Percentiles rank a stretch among this genome's conserved stretches.
Evolutionary conservation across 768 basidiomycete species (phyloP).

Genomic region (Suillus lakei): DNA sequence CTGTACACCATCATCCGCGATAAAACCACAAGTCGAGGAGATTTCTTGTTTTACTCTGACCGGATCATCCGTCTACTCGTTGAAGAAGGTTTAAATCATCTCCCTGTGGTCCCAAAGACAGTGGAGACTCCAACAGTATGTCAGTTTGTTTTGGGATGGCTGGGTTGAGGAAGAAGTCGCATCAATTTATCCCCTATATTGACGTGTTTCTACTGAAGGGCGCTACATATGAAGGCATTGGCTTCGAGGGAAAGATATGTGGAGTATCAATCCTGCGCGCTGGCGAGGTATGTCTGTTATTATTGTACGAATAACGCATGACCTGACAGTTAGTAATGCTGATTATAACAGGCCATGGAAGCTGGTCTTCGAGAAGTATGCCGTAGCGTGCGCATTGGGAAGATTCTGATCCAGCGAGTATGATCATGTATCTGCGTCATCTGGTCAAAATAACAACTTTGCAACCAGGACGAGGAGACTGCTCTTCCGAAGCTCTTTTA

Average conservation of each 20-base stretch:
- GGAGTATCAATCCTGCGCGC: conserved; percentile 95
- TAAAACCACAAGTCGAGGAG: conserved; percentile 85
- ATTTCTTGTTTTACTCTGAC: conserved; percentile 96
- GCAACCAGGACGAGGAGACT: conserved; percentile 88
- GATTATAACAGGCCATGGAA: conserved; percentile 83
- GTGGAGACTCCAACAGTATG: conserved; percentile 84
- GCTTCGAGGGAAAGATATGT: conserved; percentile 96
- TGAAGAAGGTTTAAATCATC: conserved; percentile 87
- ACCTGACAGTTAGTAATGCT: neutral
- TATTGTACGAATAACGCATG: neutral
- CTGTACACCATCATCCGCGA: conserved; percentile 95
- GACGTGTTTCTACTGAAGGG: conserved; percentile 51
- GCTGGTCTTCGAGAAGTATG: conserved; percentile 95
- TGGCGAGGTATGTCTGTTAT: conserved; percentile 69
- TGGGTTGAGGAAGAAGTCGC: neutral
- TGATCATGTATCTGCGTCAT: conserved; percentile 21
- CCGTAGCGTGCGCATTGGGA: conserved; percentile 91
- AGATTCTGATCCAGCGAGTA: conserved; percentile 96
- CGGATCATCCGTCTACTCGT: conserved; percentile 86
- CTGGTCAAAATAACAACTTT: conserved; percentile 4
- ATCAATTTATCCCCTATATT: neutral
- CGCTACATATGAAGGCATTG: conserved; percentile 84
- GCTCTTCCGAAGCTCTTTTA: conserved; percentile 92
- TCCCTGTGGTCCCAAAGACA: conserved; percentile 75
- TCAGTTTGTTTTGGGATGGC: conserved; percentile 14